Evolutionary conservation across 2,329 filamentous ascomycete species (phyloP).

Genomic region (Hypocrella siamensis): DNA sequence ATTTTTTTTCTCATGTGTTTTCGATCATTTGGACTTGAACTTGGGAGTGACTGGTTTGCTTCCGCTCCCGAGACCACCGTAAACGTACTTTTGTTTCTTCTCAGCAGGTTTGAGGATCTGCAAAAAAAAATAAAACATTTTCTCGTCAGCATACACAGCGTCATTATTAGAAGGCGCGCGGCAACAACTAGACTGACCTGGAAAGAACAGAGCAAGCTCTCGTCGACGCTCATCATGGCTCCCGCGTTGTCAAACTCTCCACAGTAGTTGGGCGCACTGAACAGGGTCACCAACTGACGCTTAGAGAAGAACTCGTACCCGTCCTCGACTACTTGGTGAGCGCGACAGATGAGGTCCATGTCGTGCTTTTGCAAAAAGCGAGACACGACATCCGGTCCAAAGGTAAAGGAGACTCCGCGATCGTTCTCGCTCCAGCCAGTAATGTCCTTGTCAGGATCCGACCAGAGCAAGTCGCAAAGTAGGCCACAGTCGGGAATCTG

Average conservation of each 20-base stretch:
- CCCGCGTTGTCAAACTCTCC: conserved; percentile 99
- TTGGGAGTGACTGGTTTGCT: conserved; percentile 11
- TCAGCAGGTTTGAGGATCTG: conserved; percentile 98
- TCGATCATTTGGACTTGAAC: conserved; percentile 8
- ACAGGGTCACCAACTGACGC: conserved; percentile 89
- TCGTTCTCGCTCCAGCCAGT: conserved; percentile 99
- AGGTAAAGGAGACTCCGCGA: conserved; percentile 95
- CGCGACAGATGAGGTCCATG: conserved; percentile 98
- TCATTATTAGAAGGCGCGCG: neutral
- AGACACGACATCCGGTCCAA: conserved; percentile 92
- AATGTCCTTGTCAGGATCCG: conserved; percentile 97
- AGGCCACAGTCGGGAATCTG: conserved; percentile 97
- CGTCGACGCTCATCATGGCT: conserved; percentile 99
- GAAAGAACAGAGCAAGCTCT: conserved; percentile 97
- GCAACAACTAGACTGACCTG: conserved; percentile 45
- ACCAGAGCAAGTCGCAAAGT: conserved; percentile 95
- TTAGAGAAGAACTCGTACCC: conserved; percentile 99
- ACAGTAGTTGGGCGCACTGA: conserved; percentile 98
- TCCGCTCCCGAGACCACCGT: conserved; percentile 50
- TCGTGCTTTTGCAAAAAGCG: conserved; percentile 98
- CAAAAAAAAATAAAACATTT: neutral
- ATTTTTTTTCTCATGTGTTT: conserved; percentile 1
- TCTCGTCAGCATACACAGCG: too few relatives aligned
- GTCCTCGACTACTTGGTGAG: conserved; percentile 96
- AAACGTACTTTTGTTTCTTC: conserved; percentile 99